A percentile compares a stretch with the other conserved stretches of the same genome.
Evolutionary conservation across 441 rosid genomes (phyloP).

Genomic region (Mallotus repandus): DNA sequence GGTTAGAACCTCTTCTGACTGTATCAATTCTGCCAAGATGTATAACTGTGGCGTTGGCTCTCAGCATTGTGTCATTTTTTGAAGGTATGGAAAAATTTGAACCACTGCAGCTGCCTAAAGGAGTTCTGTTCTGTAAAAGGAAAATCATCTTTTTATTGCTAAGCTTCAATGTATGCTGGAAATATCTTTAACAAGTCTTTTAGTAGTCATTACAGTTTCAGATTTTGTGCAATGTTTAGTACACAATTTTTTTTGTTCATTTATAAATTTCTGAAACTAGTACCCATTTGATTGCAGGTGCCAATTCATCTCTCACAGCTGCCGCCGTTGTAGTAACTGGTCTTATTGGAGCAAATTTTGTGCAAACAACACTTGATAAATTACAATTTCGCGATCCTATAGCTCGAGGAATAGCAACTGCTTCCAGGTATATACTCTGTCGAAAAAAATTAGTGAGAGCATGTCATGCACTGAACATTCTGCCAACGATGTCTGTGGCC

Average conservation of each 20-base stretch:
- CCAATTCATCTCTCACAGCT: constrained; percentile 88
- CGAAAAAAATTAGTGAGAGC: not conserved
- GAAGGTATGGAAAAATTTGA: constrained; percentile 50
- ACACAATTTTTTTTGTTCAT: not conserved
- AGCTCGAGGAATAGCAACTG: constrained; percentile 93
- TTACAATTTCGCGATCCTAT: constrained; percentile 75
- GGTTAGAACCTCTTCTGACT: constrained; percentile 71
- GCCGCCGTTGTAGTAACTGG: constrained; percentile 94
- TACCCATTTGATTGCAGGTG: constrained; percentile 42
- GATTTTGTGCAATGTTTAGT: not conserved
- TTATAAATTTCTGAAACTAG: constrained; percentile 7
- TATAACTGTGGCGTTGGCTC: constrained; percentile 93
- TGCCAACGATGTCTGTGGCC: no score
- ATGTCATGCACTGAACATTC: no score
- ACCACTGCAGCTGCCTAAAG: no score
- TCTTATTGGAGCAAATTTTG: constrained; percentile 86
- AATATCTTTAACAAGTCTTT: not conserved
- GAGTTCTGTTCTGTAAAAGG: no score
- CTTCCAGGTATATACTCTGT: constrained; percentile 62
- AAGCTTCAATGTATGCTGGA: not conserved
- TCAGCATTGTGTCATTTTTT: constrained; percentile 86
- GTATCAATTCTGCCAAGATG: constrained; percentile 89
- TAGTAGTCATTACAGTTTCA: no score
- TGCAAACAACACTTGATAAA: constrained; percentile 75
- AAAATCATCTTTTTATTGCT: no score